Evolutionary conservation across 1,284 basidiomycete genomes (phyloP), one percentile per base, ranked within the genome.

Genomic region (Boletus mariae): DNA sequence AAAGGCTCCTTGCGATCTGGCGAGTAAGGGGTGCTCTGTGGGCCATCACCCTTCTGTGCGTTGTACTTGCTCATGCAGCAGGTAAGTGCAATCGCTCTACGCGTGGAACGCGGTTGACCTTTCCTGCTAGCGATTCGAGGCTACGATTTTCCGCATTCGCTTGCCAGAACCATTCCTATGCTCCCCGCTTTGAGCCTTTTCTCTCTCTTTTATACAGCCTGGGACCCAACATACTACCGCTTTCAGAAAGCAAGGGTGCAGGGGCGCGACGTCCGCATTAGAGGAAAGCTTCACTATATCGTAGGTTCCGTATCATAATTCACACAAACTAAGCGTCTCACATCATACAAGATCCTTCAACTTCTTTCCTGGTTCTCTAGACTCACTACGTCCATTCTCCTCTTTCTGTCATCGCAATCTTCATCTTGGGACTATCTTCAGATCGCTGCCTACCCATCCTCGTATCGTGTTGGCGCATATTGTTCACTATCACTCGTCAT

Each of bases 221-320:
- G 89, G 89, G 83, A 92, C 63, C 89, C 87, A 6, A 87, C 85
- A 15, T 90, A 88, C 62, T 72, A 78, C 6, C 74, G 78, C 2
- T 72, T 80, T 49, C 77, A 78, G 57, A 76, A 73, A 57, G 82
- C 84, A 10, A 75, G 78, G 60, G 70, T 79, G 44, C 85, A 89
- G 71, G 87, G 88, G 2, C 80, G 85, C 20, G 77, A 82, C 56
- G 74, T 90, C 17, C 79, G 83, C 35, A 71, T 87, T 40, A 76
- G 74, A 37, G 86, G 88, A 20, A 87, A 83, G 65, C 68, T 67
- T 12, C 65, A 67, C 57, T 87, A 90, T 62, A 81, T 80, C 58
- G 88, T 87, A 65, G 54, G 84, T 70, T 35, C 20, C 29, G 51
- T 50, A 15, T 53, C 17, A 55, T 45, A 20, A 45, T 52, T 45